Base-by-base conservation (phyloP, 2,329 filamentous ascomycete species). In the Monosporascus sp. region DNA sequence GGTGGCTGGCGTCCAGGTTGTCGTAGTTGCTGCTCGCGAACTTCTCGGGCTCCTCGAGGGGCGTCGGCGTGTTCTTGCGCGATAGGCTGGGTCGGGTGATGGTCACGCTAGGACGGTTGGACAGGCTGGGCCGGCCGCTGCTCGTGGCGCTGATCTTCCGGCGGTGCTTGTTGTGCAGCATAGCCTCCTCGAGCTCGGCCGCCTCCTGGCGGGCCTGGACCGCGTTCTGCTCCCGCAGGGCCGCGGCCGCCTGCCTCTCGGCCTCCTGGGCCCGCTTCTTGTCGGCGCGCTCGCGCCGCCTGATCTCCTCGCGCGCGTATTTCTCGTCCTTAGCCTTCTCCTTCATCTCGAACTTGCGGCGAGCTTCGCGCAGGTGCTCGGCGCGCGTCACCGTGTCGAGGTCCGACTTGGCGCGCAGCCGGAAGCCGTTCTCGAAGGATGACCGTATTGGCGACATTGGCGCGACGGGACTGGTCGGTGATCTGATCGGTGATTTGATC, bases 271-370 rank as follows among this genome's bases (percentile, higher is more conserved):
- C 79, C 55, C 82, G 80, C 62, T 78, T 83, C 60, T 72, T 75
- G 52, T 81, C 78, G n/a, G 75, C 75, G 47, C 81, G 81, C 64
- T 85, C 82, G 37, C 78, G 75, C 55, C 79, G 82, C 57, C 75
- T 75, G 53, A 79, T 74, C 70, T 83, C 76, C 59, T 84, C 80
- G 14, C 78, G 77, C 17, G 79, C 81, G 48, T 81, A 81, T 62
- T 84, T 85, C 63, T 84, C 82, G 37, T 84, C 78, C 68, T 86
- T 85, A 50, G 72, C 72, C 17, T 74, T 74, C 65, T 87, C 82
- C 63, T 80, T 82, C 63, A 83, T 79, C 63, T 84, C 77, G 56
- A 85, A 86, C 62, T 81, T 83, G 60, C 80, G 80, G 50, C 83
- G 81, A 4, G 82, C 83, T 61, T 80, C 78, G 45, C 80, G 77